These are phyloP conservation scores for Poronia punctata DNA, from an alignment of 495 filamentous ascomycete species.

Conservation along the genomic window DNA sequence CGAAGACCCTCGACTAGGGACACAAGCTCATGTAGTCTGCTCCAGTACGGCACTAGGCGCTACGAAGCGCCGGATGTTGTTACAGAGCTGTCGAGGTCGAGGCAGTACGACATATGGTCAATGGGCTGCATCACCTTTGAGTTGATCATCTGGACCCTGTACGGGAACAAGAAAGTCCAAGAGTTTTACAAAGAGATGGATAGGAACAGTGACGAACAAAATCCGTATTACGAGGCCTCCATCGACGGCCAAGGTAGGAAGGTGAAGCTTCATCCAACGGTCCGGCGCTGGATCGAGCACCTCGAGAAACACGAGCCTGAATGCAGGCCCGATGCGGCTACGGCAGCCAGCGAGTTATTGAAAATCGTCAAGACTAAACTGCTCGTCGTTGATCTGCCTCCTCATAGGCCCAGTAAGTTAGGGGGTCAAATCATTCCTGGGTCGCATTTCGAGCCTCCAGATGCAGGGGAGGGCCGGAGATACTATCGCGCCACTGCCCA, in stretches of 20 bases:
- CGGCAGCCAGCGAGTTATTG: conserved; percentile 18
- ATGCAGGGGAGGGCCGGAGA: not conserved
- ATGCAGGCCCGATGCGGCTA: conserved; percentile 1
- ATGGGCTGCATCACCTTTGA: conserved; percentile 33
- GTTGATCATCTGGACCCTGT: conserved; percentile 31
- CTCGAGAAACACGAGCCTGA: not conserved
- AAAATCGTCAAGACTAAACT: conserved; percentile 16
- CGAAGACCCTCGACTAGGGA: no score
- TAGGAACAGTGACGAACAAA: not conserved
- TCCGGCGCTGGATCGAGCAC: not conserved
- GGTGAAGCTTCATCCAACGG: conserved; percentile 8
- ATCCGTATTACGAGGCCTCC: conserved; percentile 2
- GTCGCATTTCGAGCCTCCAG: not conserved
- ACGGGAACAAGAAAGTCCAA: conserved; percentile 15
- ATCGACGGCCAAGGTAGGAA: not conserved
- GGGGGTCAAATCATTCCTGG: not conserved
- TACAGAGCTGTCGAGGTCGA: conserved; percentile 9
- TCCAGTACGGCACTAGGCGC: conserved; percentile 8
- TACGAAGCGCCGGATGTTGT: conserved; percentile 25
- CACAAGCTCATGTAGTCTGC: no score
- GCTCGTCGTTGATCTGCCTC: conserved; percentile 17
- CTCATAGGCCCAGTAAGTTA: not conserved
- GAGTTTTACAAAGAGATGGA: conserved; percentile 11
- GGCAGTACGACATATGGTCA: conserved; percentile 33
- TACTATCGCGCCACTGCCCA: conserved; percentile 5